Evolutionary conservation across 163 green algal species (phyloP).

Genomic region (Scenedesmus sp.): DNA sequence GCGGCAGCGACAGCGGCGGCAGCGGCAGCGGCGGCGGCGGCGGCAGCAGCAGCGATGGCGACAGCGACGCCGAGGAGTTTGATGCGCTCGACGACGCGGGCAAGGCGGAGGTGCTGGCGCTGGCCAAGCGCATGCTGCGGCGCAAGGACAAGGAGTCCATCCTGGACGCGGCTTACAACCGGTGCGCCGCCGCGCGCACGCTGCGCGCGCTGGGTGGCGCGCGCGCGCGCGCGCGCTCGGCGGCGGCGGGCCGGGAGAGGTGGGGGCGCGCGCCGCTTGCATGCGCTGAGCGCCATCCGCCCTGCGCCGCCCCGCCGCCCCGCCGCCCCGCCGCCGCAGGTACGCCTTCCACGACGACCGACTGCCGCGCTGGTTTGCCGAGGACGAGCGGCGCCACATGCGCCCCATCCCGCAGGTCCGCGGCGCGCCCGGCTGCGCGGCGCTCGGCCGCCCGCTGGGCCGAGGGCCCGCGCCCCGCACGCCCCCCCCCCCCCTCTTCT

Average conservation of each 20-base stretch:
- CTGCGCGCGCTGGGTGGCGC: too few species aligned
- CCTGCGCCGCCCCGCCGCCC: too few species aligned
- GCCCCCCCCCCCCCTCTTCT: not conserved
- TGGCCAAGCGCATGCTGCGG: conserved; percentile 91
- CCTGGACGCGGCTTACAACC: conserved; percentile 96
- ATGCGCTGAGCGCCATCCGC: too few species aligned
- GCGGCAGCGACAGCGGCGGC: conserved; percentile 5
- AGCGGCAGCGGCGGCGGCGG: conserved; percentile 61
- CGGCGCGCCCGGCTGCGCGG: too few species aligned
- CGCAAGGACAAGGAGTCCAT: conserved; percentile 90
- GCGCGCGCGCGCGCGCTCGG: too few species aligned
- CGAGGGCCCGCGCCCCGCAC: not conserved
- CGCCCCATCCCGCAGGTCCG: conserved; percentile 48
- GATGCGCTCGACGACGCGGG: conserved; percentile 77
- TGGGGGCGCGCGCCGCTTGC: too few species aligned
- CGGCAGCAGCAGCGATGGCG: conserved; percentile 45
- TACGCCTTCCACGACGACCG: conserved; percentile 89
- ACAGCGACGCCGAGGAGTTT: conserved; percentile 73
- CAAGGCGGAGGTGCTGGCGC: conserved; percentile 83
- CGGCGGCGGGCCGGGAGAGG: too few species aligned
- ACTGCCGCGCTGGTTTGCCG: conserved; percentile 93
- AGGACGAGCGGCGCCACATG: conserved; percentile 87
- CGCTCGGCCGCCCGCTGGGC: too few species aligned
- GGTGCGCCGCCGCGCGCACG: too few species aligned
- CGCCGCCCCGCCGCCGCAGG: too few species aligned